Conservation (phyloP, 176 grass and related monocot genomes). For the Cenchrus fungigraminus region DNA sequence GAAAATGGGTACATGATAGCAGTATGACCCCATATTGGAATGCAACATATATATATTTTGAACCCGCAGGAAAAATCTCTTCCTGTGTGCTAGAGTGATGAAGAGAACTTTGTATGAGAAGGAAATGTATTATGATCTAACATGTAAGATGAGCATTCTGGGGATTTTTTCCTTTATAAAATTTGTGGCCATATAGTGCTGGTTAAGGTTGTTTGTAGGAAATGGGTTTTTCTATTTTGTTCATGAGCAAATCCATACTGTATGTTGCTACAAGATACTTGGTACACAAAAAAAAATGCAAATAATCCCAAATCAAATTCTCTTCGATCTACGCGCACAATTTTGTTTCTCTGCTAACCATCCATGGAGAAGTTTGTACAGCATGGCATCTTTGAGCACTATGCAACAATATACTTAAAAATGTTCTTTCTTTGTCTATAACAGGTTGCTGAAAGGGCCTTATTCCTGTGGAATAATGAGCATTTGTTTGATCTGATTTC, state of each 20-base stretch:
- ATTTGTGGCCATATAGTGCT: background rate
- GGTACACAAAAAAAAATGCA: background rate
- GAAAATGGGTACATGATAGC: background rate
- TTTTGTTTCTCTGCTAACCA: background rate
- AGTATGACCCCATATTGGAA: background rate
- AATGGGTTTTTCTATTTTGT: slow-evolving; percentile 9
- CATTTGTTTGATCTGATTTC: slow-evolving; percentile 78
- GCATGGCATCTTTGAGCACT: slow-evolving; percentile 8
- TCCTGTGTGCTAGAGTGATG: background rate
- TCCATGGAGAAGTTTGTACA: slow-evolving; percentile 19
- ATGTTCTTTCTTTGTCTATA: slow-evolving; percentile 32
- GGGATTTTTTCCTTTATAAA: background rate
- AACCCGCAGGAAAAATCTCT: background rate
- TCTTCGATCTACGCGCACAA: background rate
- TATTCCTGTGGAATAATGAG: slow-evolving; percentile 95
- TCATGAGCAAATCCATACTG: background rate
- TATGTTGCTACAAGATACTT: slow-evolving; percentile 24
- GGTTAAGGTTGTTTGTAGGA: background rate
- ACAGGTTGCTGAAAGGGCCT: slow-evolving; percentile 91
- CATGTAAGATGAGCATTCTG: background rate
- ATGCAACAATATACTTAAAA: slow-evolving; percentile 18
- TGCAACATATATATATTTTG: background rate
- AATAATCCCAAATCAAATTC: slow-evolving; percentile 11
- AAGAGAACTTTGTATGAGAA: background rate
- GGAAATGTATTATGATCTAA: background rate